Evolutionary conservation across 2,329 filamentous ascomycete genomes (phyloP).

Genomic region (Aspergillus fructus): DNA sequence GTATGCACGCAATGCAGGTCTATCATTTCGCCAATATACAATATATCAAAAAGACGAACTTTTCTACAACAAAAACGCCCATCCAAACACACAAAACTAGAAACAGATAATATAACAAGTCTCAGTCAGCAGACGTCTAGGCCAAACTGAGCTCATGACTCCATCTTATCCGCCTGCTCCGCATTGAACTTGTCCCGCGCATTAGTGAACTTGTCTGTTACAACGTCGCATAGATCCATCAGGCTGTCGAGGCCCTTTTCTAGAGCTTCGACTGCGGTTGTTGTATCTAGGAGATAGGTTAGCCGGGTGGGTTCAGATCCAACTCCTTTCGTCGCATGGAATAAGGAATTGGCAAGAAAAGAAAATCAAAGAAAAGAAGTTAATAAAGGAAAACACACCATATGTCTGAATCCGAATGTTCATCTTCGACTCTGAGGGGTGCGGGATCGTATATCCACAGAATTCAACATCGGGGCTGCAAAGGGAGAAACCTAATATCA

Average conservation of each 20-base stretch:
- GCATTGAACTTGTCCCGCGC: conserved; percentile 63
- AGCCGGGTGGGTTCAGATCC: background rate
- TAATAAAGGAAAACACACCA: conserved; percentile 57
- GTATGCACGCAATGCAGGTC: background rate
- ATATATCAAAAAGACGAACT: conserved; percentile 2
- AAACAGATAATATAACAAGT: conserved; percentile 2
- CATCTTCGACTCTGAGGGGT: conserved; percentile 95
- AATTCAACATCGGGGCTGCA: conserved; percentile 90
- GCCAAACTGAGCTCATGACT: conserved; percentile 22
- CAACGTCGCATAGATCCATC: conserved; percentile 88
- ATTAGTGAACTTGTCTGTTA: conserved; percentile 81
- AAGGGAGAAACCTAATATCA: background rate
- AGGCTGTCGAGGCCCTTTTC: conserved; percentile 88
- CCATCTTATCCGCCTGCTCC: conserved; percentile 34
- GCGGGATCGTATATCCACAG: conserved; percentile 95
- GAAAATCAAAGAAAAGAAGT: too few relatives aligned
- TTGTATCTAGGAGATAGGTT: conserved; percentile 55
- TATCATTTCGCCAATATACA: conserved; percentile 7
- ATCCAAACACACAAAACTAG: conserved; percentile 14
- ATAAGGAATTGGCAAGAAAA: too few relatives aligned
- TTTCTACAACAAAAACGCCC: conserved; percentile 26
- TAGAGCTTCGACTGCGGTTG: conserved; percentile 77
- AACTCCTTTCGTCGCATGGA: too few relatives aligned
- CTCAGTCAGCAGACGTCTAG: background rate
- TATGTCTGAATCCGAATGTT: conserved; percentile 97